These are phyloP conservation scores for Phoma sp. DNA, from an alignment of 2,329 filamentous ascomycete species.

Conservation along the genomic window DNA sequence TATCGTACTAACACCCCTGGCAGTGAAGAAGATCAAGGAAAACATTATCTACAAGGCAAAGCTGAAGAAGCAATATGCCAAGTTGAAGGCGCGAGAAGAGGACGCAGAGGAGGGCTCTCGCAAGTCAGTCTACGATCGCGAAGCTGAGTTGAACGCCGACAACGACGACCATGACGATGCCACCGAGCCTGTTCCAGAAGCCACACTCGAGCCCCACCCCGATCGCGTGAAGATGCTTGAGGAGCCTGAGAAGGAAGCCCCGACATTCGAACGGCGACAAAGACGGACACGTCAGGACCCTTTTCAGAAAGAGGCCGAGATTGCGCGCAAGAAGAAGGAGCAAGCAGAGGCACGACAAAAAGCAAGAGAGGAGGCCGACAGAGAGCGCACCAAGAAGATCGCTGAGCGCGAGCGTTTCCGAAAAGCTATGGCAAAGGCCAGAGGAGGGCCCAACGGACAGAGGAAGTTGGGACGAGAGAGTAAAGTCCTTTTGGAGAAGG, in stretches of 20 bases:
- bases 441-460: conserved; percentile 70
- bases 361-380: conserved; percentile 68
- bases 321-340: conserved; percentile 61
- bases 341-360: conserved; percentile 67
- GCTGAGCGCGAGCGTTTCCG: conserved; percentile 76
- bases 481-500: conserved; percentile 75
- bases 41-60: conserved; percentile 91
- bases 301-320: conserved; percentile 52
- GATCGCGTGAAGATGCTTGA: conserved; percentile 66
- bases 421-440: conserved; percentile 66
- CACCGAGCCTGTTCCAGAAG: conserved; percentile 30
- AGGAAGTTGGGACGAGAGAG: conserved; percentile 84
- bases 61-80: conserved; percentile 89
- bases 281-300: conserved; percentile 43
- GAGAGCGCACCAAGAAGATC: conserved; percentile 58
- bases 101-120: conserved; percentile 33
- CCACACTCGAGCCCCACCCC: conserved; percentile 63
- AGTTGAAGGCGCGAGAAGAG: conserved; percentile 72
- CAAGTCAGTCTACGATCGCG: conserved; percentile 44
- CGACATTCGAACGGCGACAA: conserved; percentile 29
- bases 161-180: conserved; percentile 26
- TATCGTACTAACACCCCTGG: conserved; percentile 3
- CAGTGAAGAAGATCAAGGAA: conserved; percentile 87
- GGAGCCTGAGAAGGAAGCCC: conserved; percentile 36
- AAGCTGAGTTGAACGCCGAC: conserved; percentile 27